Conservation (phyloP, 1,284 basidiomycete species). For the Austroboletus rostrupii region DNA sequence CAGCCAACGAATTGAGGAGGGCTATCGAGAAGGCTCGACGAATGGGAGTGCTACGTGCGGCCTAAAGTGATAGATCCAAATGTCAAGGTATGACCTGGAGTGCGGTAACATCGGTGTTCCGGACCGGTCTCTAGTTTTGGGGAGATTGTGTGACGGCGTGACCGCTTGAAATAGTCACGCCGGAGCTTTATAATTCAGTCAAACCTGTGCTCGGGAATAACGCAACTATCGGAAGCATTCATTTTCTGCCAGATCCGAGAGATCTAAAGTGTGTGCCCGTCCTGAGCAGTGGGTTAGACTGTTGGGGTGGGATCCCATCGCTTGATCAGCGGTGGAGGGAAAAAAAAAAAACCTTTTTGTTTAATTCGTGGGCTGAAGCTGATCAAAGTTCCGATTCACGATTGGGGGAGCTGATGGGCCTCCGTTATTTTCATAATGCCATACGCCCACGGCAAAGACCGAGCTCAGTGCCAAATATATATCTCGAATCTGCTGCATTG, state of each 20-base stretch:
- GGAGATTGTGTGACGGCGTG: conserved; percentile 27
- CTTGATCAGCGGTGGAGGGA: not conserved
- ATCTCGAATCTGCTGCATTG: not conserved
- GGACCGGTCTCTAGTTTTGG: conserved; percentile 12
- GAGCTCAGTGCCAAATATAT: conserved; percentile 1
- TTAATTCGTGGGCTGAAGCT: too few relatives aligned
- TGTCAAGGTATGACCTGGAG: conserved; percentile 8
- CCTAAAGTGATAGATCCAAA: not conserved
- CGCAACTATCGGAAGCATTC: conserved; percentile 13
- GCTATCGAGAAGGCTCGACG: conserved; percentile 55
- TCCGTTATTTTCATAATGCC: conserved; percentile 5
- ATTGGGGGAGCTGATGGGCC: too few relatives aligned
- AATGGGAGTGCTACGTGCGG: conserved; percentile 8
- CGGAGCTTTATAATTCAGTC: conserved; percentile 16
- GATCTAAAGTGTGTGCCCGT: conserved; percentile 13
- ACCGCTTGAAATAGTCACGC: conserved; percentile 19
- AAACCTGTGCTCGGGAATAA: conserved; percentile 31
- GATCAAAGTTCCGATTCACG: too few relatives aligned
- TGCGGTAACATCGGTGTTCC: conserved; percentile 8
- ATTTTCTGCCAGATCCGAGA: conserved; percentile 11
- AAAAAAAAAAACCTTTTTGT: not conserved
- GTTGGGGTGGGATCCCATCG: too few relatives aligned
- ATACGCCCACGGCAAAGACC: conserved; percentile 9
- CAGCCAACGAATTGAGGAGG: conserved; percentile 74
- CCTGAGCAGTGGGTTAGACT: too few relatives aligned